Base-by-base conservation (phyloP, 805 yeast genomes). In the Saccharomyces kudriavzevii region DNA sequence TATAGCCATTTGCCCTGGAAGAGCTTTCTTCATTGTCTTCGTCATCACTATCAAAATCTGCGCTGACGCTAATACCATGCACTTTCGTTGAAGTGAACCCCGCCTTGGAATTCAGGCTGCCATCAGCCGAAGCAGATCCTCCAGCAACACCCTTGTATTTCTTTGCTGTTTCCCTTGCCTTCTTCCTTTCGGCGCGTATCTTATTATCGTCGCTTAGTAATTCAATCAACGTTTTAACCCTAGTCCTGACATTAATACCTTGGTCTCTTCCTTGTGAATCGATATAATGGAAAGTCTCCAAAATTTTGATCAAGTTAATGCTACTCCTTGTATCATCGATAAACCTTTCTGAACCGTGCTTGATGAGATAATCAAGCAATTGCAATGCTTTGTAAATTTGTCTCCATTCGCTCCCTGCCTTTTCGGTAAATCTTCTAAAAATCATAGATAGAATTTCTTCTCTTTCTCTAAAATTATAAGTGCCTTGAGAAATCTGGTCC, bases 381-480 rank as follows among this genome's bases (percentile, higher is more conserved):
- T 91, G 97, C 63, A 94, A 77, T 3, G 97, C 84, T 73, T 94
- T 94, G 75, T 94, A 94, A 59, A 94, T 92, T 70, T 94, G 99
- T 68, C 99, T 83, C 99, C 99, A 94, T 72, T 94, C 98, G 68
- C 83, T 85, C 49, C 97, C 96, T 5, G 94, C 80, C 73, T 94
- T 94, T 70, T 94, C 99, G 5, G 98, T 92, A 74, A 94, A 94
- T 58, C 99, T 79, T 62, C 96, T 77, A 67, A 85, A 85, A 27
- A 86, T 78, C 82, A 87, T 84, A 2, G 87, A 83, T 52, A 85
- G 74, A 54, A 87, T 81, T 67, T 87, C 96, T 64, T 85, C 91
- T 54, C 96, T 72, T 63, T 87, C 94, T 58, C 89, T 74, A 64
- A 83, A 82, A 73, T 88, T 89, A 73, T 88, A 89, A 2, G 99